phyloP scores from a whole-genome alignment of 352 stramenopile genomes.

The Phytopythium oedochilum region DNA sequence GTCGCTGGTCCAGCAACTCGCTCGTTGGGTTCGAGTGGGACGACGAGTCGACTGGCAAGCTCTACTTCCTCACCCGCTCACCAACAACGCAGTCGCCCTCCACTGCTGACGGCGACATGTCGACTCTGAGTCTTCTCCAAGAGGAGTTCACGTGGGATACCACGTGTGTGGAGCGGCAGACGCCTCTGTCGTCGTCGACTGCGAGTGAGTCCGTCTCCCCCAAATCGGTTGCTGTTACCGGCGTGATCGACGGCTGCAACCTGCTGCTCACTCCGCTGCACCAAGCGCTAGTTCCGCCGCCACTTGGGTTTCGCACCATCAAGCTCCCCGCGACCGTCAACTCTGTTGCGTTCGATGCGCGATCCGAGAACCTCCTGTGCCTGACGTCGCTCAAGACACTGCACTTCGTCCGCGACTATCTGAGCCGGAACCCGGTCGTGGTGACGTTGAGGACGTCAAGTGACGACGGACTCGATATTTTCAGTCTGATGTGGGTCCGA shows the following conservation, averaged over 20 bases:
- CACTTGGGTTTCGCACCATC: constrained; percentile 42
- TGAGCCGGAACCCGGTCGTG: constrained; percentile 8
- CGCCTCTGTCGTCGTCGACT: not conserved
- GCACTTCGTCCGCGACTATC: constrained; percentile 41
- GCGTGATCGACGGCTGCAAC: constrained; percentile 51
- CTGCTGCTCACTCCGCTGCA: constrained; percentile 69
- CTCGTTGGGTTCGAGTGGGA: constrained; percentile 52
- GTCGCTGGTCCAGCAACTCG: constrained; percentile 9
- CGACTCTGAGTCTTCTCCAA: constrained; percentile 22
- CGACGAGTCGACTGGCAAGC: constrained; percentile 29
- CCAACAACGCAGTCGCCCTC: not conserved
- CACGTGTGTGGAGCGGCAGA: constrained; percentile 12
- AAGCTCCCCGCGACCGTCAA: constrained; percentile 41
- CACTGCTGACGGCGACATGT: not conserved
- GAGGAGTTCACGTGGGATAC: constrained; percentile 55
- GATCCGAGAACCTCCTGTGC: constrained; percentile 28
- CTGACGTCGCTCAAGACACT: constrained; percentile 37
- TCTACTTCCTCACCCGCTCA: constrained; percentile 29
- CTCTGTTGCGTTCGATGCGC: constrained; percentile 47
- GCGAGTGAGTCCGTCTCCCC: not conserved
- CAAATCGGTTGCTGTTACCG: constrained; percentile 35
- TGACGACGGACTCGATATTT: not conserved
- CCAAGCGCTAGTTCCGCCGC: constrained; percentile 60
- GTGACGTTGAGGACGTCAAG: constrained; percentile 1
- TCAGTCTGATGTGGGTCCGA: constrained; percentile 31